Evolutionary conservation across 2,329 filamentous ascomycete species (phyloP), one percentile per base, ranked within the genome.

Genomic region (Xylaria sp.): DNA sequence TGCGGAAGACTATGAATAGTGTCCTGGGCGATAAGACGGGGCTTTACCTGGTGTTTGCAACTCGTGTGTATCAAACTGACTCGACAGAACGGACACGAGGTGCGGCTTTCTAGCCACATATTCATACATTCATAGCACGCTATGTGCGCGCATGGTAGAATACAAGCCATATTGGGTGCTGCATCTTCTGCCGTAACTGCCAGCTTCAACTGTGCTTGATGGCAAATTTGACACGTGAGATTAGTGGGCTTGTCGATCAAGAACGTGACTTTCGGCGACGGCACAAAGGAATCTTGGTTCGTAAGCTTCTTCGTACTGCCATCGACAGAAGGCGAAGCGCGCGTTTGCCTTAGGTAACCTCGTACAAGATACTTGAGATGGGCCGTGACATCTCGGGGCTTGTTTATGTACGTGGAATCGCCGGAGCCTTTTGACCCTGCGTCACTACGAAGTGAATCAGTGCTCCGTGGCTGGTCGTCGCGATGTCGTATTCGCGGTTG

Each of bases 131-230:
- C 18, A 4, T 67, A 54, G 59, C 81, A 79, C 3, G 71, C 78
- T 4, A 78, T 67, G 62, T 83, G 81, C 0, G 80, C 80, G 48
- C 81, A 82, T 0, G 81, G 78, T 28, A 82, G 67, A 1, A 82
- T 77, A 2, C 72, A 69, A 1, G 80, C 75, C 0, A 69, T 64
- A 0, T n/a, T 51, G 3, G 73, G 63, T 0, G 41, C n/a, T 0
- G 63, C 31, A 0, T 46, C n/a, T 9, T 65, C 60, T 0, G 52
- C 51, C 7, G 48, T 66, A 1, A 44, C 18, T 0, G 39, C 68
- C 63, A 78, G 67, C 54, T 65, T 54, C 0, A 78, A 55, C 2
- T 54, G n/a, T 2, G 63, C 41, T 20, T 65, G 64, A 7, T 64
- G 58, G 51, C 77, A 78, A 28, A 79, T 76, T 50, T 75, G 70